phyloP scores from a whole-genome alignment of 805 yeast genomes.

The Ogataea methylovora region DNA sequence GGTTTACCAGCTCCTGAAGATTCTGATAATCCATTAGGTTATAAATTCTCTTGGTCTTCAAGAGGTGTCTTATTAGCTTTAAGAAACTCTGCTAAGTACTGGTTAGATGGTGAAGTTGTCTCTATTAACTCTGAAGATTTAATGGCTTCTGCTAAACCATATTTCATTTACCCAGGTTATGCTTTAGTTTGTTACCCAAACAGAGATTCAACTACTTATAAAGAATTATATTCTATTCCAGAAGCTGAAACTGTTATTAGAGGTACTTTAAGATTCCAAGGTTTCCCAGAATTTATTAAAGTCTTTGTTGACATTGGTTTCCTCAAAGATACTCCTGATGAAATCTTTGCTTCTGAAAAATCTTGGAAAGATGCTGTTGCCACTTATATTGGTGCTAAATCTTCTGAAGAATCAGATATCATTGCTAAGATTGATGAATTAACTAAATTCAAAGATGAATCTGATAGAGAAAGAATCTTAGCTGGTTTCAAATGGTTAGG shows the following conservation, averaged over 20 bases:
- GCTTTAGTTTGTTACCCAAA: constrained; percentile 95
- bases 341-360: constrained; percentile 44
- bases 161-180: constrained; percentile 92
- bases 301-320: constrained; percentile 92
- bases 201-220: constrained; percentile 94
- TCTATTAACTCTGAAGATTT: constrained; percentile 80
- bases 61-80: constrained; percentile 95
- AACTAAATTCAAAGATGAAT: constrained; percentile 73
- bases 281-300: constrained; percentile 97
- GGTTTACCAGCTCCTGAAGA: constrained; percentile 98
- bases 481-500: constrained; percentile 94
- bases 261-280: constrained; percentile 97
- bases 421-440: constrained; percentile 66
- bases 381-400: constrained; percentile 63
- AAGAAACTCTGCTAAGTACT: constrained; percentile 88
- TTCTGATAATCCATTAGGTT: constrained; percentile 96
- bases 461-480: constrained; percentile 79
- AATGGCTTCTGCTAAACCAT: constrained; percentile 93
- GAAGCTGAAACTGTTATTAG: constrained; percentile 96
- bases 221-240: constrained; percentile 87
- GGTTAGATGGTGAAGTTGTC: constrained; percentile 77
- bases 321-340: constrained; percentile 68
- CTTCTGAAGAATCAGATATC: constrained; percentile 65
- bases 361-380: constrained; percentile 91
- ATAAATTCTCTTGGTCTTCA: constrained; percentile 98